These are phyloP conservation scores for Xylaria sp. DNA, from an alignment of 2,329 filamentous ascomycete genomes.

Conservation along the genomic window DNA sequence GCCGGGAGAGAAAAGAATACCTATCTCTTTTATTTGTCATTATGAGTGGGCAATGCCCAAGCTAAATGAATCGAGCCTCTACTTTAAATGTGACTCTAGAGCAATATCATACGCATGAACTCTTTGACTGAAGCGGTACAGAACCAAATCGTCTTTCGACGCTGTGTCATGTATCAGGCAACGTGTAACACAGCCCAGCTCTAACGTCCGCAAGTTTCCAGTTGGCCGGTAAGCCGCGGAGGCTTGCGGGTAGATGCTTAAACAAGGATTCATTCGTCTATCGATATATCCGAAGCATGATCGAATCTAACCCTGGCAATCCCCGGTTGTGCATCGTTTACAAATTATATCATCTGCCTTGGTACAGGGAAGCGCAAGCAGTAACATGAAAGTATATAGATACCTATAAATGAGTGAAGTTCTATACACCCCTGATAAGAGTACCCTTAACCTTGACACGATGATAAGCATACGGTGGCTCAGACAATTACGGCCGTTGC, in stretches of 20 bases:
- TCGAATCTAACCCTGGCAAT: background rate
- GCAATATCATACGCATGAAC: conserved; percentile 24
- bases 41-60: background rate
- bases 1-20: too few species aligned
- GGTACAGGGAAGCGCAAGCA: background rate
- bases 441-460: background rate
- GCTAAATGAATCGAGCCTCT: background rate
- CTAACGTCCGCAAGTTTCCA: conserved; percentile 21
- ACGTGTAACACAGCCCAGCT: conserved; percentile 10
- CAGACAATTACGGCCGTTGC: conserved; percentile 37
- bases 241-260: conserved; percentile 17
- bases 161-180: conserved; percentile 27
- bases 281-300: conserved; percentile 1
- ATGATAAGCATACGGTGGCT: background rate
- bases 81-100: background rate
- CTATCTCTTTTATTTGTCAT: background rate
- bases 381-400: background rate
- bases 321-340: background rate
- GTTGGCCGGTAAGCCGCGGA: conserved; percentile 21
- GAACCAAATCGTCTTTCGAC: conserved; percentile 22
- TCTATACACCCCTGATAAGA: background rate
- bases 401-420: background rate
- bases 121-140: conserved; percentile 3
- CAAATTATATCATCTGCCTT: background rate
- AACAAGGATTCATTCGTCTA: conserved; percentile 8